Conservation (phyloP, 2,329 filamentous ascomycete genomes). For the Exophiala sideris region DNA sequence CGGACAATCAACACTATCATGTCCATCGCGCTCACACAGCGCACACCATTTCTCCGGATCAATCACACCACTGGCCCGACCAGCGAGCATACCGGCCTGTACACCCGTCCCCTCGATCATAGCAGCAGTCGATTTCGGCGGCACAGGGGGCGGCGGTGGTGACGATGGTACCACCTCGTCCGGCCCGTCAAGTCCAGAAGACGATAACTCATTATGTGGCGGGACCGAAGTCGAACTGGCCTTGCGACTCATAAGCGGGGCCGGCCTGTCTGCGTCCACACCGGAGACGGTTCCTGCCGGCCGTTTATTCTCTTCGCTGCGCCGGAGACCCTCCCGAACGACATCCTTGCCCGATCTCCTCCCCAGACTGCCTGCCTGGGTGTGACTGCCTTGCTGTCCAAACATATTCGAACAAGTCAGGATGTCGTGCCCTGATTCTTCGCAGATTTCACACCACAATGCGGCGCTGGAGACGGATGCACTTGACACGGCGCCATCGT, state of each 20-base stretch:
- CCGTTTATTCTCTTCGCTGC: background rate
- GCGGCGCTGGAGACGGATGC: conserved; percentile 58
- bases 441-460: conserved; percentile 94
- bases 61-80: conserved; percentile 72
- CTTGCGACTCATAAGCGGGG: conserved; percentile 24
- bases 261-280: conserved; percentile 17
- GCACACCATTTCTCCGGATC: conserved; percentile 95
- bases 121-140: conserved; percentile 10
- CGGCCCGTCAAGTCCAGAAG: conserved; percentile 37
- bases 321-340: conserved; percentile 12
- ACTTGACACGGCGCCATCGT: conserved; percentile 49
- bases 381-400: conserved; percentile 9
- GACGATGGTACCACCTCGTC: conserved; percentile 54
- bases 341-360: conserved; percentile 17
- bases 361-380: conserved; percentile 5
- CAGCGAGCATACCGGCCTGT: conserved; percentile 60
- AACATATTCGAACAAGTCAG: conserved; percentile 92
- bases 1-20: conserved; percentile 92
- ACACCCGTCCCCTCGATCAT: conserved; percentile 42
- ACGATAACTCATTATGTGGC: conserved; percentile 5
- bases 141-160: conserved; percentile 20
- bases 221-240: conserved; percentile 4
- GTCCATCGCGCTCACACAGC: conserved; percentile 90
- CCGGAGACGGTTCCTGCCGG: background rate
- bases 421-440: conserved; percentile 87